Conservation (phyloP, 2,329 filamentous ascomycete genomes). For the Cordyceps javanica region DNA sequence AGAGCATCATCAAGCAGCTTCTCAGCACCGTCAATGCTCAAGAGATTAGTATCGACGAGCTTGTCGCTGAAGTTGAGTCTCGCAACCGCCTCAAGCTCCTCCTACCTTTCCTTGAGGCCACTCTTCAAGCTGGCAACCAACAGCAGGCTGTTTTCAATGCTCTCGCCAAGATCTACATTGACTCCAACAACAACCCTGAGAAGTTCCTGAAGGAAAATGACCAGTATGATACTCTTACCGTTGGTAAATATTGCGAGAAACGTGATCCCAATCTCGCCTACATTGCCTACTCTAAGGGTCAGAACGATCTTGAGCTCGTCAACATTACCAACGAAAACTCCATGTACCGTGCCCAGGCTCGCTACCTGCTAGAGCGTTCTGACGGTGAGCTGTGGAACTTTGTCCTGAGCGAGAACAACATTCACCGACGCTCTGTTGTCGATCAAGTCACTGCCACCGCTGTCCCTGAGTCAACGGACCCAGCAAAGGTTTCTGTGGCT, state of each 20-base stretch:
- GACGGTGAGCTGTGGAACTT: conserved; percentile 91
- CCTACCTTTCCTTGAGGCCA: conserved; percentile 91
- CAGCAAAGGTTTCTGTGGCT: conserved; percentile 89
- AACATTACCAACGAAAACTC: conserved; percentile 98
- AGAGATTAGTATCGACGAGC: conserved; percentile 86
- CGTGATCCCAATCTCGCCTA: conserved; percentile 92
- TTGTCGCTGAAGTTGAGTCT: conserved; percentile 90
- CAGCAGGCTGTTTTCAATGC: conserved; percentile 97
- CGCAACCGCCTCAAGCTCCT: conserved; percentile 94
- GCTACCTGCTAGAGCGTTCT: conserved; percentile 86
- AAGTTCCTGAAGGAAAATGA: conserved; percentile 97
- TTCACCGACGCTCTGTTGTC: conserved; percentile 86
- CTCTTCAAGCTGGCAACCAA: conserved; percentile 81
- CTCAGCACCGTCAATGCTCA: conserved; percentile 77
- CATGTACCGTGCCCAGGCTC: conserved; percentile 98
- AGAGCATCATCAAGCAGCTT: conserved; percentile 90
- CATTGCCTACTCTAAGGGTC: conserved; percentile 92
- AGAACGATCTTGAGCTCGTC: conserved; percentile 95
- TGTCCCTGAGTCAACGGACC: conserved; percentile 86
- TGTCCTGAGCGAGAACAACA: conserved; percentile 91
- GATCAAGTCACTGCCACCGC: conserved; percentile 96
- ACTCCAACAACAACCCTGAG: conserved; percentile 97
- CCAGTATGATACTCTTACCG: conserved; percentile 83
- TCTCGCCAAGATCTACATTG: conserved; percentile 98
- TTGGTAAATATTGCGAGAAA: conserved; percentile 99